phyloP scores from a whole-genome alignment of 2,329 filamentous ascomycete genomes.

The Apiospora arundinis region DNA sequence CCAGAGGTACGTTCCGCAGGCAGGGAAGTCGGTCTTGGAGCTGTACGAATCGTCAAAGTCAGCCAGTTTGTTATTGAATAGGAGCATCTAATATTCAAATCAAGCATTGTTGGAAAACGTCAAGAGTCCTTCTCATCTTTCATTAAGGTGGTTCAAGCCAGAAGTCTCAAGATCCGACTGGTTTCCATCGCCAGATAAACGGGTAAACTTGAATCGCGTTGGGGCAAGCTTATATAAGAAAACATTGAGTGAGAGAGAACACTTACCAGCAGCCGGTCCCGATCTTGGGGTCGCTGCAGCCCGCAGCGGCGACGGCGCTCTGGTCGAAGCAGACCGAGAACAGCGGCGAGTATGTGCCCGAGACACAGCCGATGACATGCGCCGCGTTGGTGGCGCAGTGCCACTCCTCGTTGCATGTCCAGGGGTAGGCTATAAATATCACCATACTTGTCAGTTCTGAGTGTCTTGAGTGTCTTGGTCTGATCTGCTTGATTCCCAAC shows the following conservation, averaged over 20 bases:
- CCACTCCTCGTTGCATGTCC: slow-evolving; percentile 31
- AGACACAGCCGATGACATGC: slow-evolving; percentile 45
- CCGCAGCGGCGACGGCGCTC: slow-evolving; percentile 37
- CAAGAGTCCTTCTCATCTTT: too few relatives aligned
- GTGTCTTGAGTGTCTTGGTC: too few relatives aligned
- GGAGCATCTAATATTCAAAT: not conserved
- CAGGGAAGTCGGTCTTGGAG: slow-evolving; percentile 26
- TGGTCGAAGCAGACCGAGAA: slow-evolving; percentile 45
- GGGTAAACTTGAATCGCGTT: not conserved
- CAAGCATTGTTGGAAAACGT: not conserved
- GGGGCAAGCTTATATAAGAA: not conserved
- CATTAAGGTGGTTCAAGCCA: too few relatives aligned
- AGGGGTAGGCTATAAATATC: slow-evolving; percentile 31
- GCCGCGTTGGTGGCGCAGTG: slow-evolving; percentile 41
- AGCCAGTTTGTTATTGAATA: not conserved
- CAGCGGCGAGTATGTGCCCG: slow-evolving; percentile 38
- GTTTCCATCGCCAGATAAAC: not conserved
- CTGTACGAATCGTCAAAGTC: slow-evolving; percentile 25
- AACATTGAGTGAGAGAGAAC: slow-evolving; percentile 24
- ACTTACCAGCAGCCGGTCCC: slow-evolving; percentile 47
- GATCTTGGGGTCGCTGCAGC: slow-evolving; percentile 36
- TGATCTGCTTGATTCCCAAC: too few relatives aligned
- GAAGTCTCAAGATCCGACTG: too few relatives aligned
- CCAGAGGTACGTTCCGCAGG: slow-evolving; percentile 48
- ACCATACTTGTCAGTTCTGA: not conserved